phyloP scores from a whole-genome alignment of 2,329 filamentous ascomycete species.

The Beauveria sp. region DNA sequence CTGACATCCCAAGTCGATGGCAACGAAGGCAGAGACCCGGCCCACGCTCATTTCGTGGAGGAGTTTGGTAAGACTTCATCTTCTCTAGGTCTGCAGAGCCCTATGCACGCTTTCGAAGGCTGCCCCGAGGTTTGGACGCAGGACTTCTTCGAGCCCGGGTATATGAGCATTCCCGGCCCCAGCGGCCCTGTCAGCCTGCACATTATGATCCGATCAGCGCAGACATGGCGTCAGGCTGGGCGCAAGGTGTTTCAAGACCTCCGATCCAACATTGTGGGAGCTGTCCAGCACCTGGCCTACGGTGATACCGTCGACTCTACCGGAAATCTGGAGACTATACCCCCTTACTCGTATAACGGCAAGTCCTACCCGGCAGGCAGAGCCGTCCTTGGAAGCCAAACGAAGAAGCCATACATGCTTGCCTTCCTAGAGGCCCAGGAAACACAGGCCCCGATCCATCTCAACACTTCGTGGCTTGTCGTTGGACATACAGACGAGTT shows the following conservation, averaged over 20 bases:
- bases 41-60: accelerated
- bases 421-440: not conserved
- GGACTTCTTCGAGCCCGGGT: not conserved
- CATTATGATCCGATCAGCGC: not conserved
- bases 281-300: not conserved
- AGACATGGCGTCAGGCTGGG: no score
- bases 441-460: constrained; percentile 14
- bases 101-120: no score
- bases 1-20: no score
- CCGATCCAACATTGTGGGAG: not conserved
- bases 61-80: no score
- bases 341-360: not conserved
- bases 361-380: not conserved
- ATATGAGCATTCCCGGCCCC: not conserved
- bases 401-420: not conserved
- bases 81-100: no score
- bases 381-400: not conserved
- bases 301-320: not conserved
- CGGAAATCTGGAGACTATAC: not conserved
- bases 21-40: not conserved
- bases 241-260: not conserved
- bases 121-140: not conserved
- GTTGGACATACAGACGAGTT: constrained; percentile 24
- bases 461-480: constrained; percentile 21
- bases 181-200: not conserved